Evolutionary conservation across 116 monocot genomes (phyloP).

Genomic region (Posidonia oceanica): DNA sequence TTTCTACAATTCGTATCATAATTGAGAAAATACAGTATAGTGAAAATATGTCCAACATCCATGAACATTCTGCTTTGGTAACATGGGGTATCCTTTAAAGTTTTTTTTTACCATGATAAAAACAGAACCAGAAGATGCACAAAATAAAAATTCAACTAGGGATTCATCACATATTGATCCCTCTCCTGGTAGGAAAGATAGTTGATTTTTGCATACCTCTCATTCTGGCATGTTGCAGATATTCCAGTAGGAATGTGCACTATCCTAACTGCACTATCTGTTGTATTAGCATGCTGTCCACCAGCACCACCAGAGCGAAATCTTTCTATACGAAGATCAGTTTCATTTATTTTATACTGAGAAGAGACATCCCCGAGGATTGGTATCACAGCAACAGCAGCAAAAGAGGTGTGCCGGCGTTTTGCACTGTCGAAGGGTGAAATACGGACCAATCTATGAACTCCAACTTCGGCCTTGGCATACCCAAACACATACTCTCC

Average conservation of each 20-base stretch:
- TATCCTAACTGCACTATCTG: slow-evolving; percentile 95
- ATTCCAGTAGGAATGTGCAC: slow-evolving; percentile 90
- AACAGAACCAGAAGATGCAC: too few species aligned
- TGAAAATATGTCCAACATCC: too few species aligned
- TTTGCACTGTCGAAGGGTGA: slow-evolving; percentile 95
- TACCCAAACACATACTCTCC: slow-evolving; percentile 91
- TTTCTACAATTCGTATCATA: too few species aligned
- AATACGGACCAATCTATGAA: slow-evolving; percentile 89
- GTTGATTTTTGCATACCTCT: slow-evolving; percentile 44
- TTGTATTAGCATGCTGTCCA: slow-evolving; percentile 92
- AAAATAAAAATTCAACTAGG: too few species aligned
- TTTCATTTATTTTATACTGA: slow-evolving; percentile 77
- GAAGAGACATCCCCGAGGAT: slow-evolving; percentile 66
- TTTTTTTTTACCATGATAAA: too few species aligned
- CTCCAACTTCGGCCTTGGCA: slow-evolving; percentile 97
- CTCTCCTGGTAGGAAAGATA: too few species aligned
- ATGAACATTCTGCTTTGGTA: too few species aligned
- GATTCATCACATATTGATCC: too few species aligned
- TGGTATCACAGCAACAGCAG: slow-evolving; percentile 96
- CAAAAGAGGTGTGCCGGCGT: slow-evolving; percentile 91
- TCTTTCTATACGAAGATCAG: slow-evolving; percentile 89
- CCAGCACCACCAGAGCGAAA: slow-evolving; percentile 94
- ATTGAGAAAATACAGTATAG: too few species aligned
- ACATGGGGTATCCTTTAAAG: too few species aligned
- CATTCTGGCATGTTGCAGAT: slow-evolving; percentile 91